Evolutionary conservation across 164 flowering plant genomes (phyloP).

Genomic region (Dillenia suffruticosa): DNA sequence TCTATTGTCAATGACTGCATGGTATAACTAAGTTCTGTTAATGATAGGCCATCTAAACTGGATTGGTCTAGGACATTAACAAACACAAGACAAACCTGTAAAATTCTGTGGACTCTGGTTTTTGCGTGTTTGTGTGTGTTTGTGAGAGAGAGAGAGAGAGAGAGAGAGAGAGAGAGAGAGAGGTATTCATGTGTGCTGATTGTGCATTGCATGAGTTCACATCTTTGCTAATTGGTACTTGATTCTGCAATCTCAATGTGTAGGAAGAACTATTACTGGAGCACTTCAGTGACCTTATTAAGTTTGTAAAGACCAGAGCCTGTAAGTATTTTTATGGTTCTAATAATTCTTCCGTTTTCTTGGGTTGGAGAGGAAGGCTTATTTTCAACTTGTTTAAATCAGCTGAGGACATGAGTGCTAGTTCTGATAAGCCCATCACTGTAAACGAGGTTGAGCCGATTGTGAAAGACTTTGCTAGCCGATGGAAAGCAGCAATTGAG

Average conservation of each 20-base stretch:
- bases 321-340: constrained; percentile 41
- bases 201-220: too few relatives aligned
- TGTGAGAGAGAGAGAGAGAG: too few relatives aligned
- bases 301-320: constrained; percentile 84
- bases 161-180: too few relatives aligned
- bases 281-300: constrained; percentile 85
- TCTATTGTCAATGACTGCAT: too few relatives aligned
- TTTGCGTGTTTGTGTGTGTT: too few relatives aligned
- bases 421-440: constrained; percentile 57
- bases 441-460: constrained; percentile 85
- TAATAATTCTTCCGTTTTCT: not conserved
- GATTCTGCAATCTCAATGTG: constrained; percentile 11
- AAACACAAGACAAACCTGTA: too few relatives aligned
- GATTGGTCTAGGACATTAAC: too few relatives aligned
- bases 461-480: constrained; percentile 85
- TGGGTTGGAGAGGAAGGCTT: not conserved
- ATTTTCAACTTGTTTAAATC: constrained; percentile 15
- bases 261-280: constrained; percentile 93
- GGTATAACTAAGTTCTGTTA: too few relatives aligned
- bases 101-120: too few relatives aligned
- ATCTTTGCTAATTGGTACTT: too few relatives aligned
- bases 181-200: too few relatives aligned
- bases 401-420: constrained; percentile 77
- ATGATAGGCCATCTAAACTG: too few relatives aligned
- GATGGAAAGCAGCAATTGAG: constrained; percentile 97